Base-by-base conservation (phyloP, 345 rosid species). In the Barbarea vulgaris region DNA sequence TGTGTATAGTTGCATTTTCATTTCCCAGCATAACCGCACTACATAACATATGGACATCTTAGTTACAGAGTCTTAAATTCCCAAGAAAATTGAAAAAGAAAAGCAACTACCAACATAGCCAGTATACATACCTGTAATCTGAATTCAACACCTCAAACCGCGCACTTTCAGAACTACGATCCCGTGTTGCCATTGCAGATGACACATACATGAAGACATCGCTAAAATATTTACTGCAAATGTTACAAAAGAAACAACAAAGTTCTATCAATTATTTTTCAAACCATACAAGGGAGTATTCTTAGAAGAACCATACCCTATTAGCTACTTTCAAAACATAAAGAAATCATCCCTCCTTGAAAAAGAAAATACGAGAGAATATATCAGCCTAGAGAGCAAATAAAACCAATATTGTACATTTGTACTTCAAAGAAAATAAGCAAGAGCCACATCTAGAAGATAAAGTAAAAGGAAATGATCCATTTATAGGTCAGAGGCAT, bases 151-250 rank as follows among this genome's bases (percentile, higher is more conserved):
- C 64, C 83, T 95, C 99, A 56, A 95, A 95, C 9, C 93, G 91
- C 46, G 98, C 99, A 82, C 89, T 88, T 85, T 95, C 99, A 79
- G 96, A 83, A 81, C 96, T 85, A 77, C 99, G 88, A 67, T 93
- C 96, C 31, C 98, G 84, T 72, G 83, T 78, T n/a, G 97, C 88
- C 93, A 95, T 87, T 78, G 96, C 87, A 74, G 98, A 93, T 55
- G 99, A 89, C 58, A 85, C 94, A 44, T 65, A 73, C 99, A 95
- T 89, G 65, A 92, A 75, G 70, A 84, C 79, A 81, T 95, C 94
- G 74, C 99, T 91, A 47, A 95, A 74, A 80, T 87, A 95, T 77
- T 90, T 88, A 81, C 99, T 95, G 94, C 88, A 90, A 80, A 63
- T 53, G 52, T 37, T 46, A 47, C 28, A 47, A 57, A 65, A 56